Percentiles rank a stretch among this genome's conserved stretches.
These are phyloP conservation scores for Microascus cirrosus DNA, from an alignment of 2,329 filamentous ascomycete genomes.

Conservation along the genomic window DNA sequence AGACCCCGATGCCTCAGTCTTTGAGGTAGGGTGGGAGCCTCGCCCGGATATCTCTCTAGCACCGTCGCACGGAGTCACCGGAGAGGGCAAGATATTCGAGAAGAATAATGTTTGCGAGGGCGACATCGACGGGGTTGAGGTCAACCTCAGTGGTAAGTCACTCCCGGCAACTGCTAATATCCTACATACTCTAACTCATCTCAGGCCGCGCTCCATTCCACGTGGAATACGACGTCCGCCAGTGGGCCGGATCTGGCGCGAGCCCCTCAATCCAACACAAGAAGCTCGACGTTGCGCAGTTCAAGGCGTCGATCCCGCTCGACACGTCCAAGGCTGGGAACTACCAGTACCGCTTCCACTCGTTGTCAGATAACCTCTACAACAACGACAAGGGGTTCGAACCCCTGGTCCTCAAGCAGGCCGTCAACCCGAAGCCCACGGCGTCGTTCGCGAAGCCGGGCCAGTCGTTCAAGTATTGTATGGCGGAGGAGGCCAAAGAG, in stretches of 20 bases:
- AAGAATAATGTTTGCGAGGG: conserved; percentile 88
- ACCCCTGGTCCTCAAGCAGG: conserved; percentile 65
- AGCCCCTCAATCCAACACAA: conserved; percentile 57
- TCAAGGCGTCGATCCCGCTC: conserved; percentile 68
- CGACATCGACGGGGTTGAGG: conserved; percentile 79
- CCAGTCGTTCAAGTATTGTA: conserved; percentile 92
- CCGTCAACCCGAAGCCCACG: conserved; percentile 71
- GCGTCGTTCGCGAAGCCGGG: conserved; percentile 77
- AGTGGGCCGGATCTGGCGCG: conserved; percentile 57
- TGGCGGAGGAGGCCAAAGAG: conserved; percentile 68
- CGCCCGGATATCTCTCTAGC: conserved; percentile 62
- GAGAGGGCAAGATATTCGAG: conserved; percentile 43
- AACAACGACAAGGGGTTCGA: conserved; percentile 57
- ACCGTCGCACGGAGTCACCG: conserved; percentile 48
- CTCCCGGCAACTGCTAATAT: neutral
- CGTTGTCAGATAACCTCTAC: conserved; percentile 79
- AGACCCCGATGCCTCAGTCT: conserved; percentile 60
- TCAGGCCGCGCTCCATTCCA: conserved; percentile 69
- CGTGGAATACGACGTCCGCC: conserved; percentile 69
- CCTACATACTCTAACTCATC: conserved; percentile 2
- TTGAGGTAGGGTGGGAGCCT: conserved; percentile 76
- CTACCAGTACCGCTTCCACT: conserved; percentile 78
- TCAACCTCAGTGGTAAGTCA: conserved; percentile 61
- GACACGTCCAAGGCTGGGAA: conserved; percentile 74
- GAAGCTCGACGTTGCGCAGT: conserved; percentile 65